Evolutionary conservation across 2,329 filamentous ascomycete species (phyloP).

Genomic region (Bisporella sp.): DNA sequence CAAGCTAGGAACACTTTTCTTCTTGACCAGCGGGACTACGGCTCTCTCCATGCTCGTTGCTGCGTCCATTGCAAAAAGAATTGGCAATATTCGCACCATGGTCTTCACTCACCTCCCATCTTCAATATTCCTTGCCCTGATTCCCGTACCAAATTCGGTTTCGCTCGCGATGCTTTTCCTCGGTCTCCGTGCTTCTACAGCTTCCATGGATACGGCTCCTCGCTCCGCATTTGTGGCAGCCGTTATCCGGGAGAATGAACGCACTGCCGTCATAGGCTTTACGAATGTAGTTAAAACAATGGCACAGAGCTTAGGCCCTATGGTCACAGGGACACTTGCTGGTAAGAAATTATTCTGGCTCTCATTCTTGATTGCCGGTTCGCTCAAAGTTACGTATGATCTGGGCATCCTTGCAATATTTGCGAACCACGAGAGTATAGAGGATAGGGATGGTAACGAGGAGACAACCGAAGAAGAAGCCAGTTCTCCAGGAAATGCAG

Average conservation of each 20-base stretch:
- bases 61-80: conserved; percentile 45
- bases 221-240: conserved; percentile 63
- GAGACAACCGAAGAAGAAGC: conserved; percentile 11
- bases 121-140: conserved; percentile 55
- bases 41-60: conserved; percentile 45
- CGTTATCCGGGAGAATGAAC: conserved; percentile 55
- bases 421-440: conserved; percentile 23
- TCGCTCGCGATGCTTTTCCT: conserved; percentile 52
- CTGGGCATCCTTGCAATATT: conserved; percentile 48
- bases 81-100: conserved; percentile 65
- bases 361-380: conserved; percentile 55
- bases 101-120: conserved; percentile 69
- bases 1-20: conserved; percentile 47
- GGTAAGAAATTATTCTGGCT: conserved; percentile 50
- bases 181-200: conserved; percentile 52
- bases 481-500: background rate
- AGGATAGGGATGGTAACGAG: conserved; percentile 15
- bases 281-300: conserved; percentile 64
- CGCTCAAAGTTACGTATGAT: conserved; percentile 55
- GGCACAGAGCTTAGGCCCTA: conserved; percentile 53
- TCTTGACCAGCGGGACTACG: conserved; percentile 44
- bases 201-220: conserved; percentile 66
- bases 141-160: conserved; percentile 48
- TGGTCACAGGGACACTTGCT: conserved; percentile 58
- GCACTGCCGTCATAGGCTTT: conserved; percentile 65